A percentile compares a stretch with the other conserved stretches of the same genome.
phyloP scores from a whole-genome alignment of 2,329 filamentous ascomycete species.

The Colletotrichum lindemuthianum region DNA sequence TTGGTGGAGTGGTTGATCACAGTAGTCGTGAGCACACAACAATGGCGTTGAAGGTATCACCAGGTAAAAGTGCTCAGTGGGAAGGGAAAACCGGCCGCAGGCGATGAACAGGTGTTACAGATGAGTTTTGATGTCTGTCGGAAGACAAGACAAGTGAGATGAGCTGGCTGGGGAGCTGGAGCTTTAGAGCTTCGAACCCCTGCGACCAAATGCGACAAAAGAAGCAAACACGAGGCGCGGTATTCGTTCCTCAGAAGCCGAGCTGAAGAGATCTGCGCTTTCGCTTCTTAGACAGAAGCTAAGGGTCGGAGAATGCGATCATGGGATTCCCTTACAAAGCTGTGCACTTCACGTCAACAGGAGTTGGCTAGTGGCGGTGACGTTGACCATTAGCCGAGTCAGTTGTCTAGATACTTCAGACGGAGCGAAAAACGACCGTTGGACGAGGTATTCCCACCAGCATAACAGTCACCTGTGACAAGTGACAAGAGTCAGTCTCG shows the following conservation, averaged over 20 bases:
- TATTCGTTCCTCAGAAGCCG: neutral
- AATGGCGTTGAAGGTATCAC: neutral
- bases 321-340: constrained; percentile 19
- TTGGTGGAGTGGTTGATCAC: neutral
- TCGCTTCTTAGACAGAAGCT: neutral
- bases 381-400: constrained; percentile 3
- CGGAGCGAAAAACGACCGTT: too few relatives aligned
- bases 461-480: neutral
- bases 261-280: neutral
- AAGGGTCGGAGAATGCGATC: neutral
- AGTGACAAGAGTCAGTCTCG: neutral
- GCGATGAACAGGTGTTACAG: constrained; percentile 27
- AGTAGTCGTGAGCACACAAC: too few relatives aligned
- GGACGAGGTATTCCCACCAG: neutral
- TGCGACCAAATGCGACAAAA: constrained; percentile 1
- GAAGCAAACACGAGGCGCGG: neutral
- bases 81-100: constrained; percentile 16
- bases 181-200: neutral
- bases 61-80: neutral
- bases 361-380: constrained; percentile 10
- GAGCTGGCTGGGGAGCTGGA: constrained; percentile 4
- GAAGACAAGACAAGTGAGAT: neutral
- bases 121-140: constrained; percentile 17
- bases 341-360: neutral
- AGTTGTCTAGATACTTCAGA: constrained; percentile 16